Evolutionary conservation across 768 basidiomycete species (phyloP).

Genomic region (Naganishia randhawae): DNA sequence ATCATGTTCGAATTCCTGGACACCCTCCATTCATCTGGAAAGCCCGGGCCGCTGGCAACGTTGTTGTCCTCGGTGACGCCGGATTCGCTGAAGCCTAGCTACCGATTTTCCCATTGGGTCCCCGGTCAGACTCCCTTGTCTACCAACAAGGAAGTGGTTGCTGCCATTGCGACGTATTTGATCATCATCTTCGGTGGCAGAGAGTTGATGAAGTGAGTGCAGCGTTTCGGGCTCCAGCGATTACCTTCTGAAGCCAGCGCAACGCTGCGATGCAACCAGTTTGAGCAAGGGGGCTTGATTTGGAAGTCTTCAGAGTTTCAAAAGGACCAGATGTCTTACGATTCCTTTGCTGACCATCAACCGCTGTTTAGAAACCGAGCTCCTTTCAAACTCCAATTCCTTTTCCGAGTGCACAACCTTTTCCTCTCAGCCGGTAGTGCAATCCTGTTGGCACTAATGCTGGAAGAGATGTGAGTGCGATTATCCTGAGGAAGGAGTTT

Average conservation of each 20-base stretch:
- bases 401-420: slow-evolving; percentile 87
- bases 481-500: background rate
- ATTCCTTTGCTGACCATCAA: background rate
- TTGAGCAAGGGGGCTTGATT: no score
- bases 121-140: slow-evolving; percentile 74
- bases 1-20: slow-evolving; percentile 28
- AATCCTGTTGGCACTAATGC: slow-evolving; percentile 79
- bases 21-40: slow-evolving; percentile 10
- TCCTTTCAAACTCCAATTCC: slow-evolving; percentile 61
- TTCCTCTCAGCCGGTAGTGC: slow-evolving; percentile 77
- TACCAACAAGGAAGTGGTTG: slow-evolving; percentile 65
- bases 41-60: slow-evolving; percentile 29
- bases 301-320: background rate
- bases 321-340: background rate
- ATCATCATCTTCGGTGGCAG: slow-evolving; percentile 79
- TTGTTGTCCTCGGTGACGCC: slow-evolving; percentile 33
- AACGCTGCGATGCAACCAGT: background rate
- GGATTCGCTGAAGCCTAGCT: slow-evolving; percentile 46
- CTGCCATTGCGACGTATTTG: slow-evolving; percentile 74
- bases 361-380: slow-evolving; percentile 35
- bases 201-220: slow-evolving; percentile 69
- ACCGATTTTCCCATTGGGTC: slow-evolving; percentile 61
- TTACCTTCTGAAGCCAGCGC: background rate
- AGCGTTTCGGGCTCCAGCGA: background rate
- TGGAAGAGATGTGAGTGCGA: slow-evolving; percentile 69